phyloP scores from a whole-genome alignment of 768 basidiomycete genomes.

The Flagelloscypha sp. region DNA sequence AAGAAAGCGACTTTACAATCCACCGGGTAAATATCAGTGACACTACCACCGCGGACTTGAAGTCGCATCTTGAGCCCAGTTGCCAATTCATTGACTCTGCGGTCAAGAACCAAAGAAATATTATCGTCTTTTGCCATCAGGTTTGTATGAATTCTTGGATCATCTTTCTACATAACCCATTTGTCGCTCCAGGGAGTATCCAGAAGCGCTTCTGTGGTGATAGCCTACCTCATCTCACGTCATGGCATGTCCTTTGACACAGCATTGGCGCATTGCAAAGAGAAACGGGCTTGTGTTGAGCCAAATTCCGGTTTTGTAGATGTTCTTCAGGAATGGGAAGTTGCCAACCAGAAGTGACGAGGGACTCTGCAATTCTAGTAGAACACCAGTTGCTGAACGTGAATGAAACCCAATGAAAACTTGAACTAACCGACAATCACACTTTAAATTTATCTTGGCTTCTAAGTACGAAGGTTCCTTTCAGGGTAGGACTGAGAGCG shows the following conservation, averaged over 20 bases:
- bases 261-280: conserved; percentile 36
- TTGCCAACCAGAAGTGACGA: no score
- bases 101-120: conserved; percentile 32
- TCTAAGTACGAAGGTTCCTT: no score
- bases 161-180: conserved; percentile 1
- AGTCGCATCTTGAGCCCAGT: conserved; percentile 37
- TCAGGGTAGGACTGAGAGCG: no score
- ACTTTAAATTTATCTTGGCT: no score
- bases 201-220: conserved; percentile 45
- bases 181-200: conserved; percentile 34
- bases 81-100: conserved; percentile 39
- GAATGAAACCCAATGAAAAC: no score
- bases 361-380: no score
- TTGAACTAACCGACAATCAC: no score
- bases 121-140: conserved; percentile 51
- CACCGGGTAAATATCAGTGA: conserved; percentile 43
- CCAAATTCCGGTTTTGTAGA: conserved; percentile 44
- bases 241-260: conserved; percentile 43
- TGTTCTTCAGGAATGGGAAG: conserved; percentile 28
- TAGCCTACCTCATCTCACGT: conserved; percentile 47
- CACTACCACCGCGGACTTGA: conserved; percentile 34
- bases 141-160: conserved; percentile 18
- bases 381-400: no score
- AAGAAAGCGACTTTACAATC: conserved; percentile 39
- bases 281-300: conserved; percentile 38